Evolutionary conservation across 768 basidiomycete species (phyloP).

Genomic region (Lentinula boryana): DNA sequence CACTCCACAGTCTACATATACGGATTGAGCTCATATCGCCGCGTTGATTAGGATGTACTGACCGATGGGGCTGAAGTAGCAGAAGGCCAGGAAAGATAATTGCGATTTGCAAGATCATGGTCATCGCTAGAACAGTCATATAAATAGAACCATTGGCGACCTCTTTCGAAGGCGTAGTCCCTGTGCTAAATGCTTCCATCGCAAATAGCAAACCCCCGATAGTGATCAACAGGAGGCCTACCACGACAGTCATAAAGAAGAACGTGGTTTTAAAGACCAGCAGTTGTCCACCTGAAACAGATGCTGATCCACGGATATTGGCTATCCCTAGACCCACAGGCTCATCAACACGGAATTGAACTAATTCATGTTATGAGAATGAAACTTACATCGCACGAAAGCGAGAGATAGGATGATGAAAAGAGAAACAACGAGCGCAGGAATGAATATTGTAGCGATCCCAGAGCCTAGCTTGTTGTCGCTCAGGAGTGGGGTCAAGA

Average conservation of each 20-base stretch:
- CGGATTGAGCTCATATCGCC: background rate
- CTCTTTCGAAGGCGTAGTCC: slow-evolving; percentile 24
- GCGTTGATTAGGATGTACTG: background rate
- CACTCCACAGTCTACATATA: slow-evolving; percentile 43
- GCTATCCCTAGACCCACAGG: slow-evolving; percentile 35
- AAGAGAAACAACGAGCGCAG: slow-evolving; percentile 53
- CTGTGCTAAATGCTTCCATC: slow-evolving; percentile 47
- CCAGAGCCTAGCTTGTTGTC: slow-evolving; percentile 51
- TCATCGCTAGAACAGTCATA: slow-evolving; percentile 55
- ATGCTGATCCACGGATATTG: slow-evolving; percentile 50
- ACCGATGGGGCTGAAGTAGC: slow-evolving; percentile 55
- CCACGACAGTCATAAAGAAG: slow-evolving; percentile 47
- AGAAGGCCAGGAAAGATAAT: slow-evolving; percentile 67
- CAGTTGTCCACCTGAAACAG: slow-evolving; percentile 56
- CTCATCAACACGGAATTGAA: slow-evolving; percentile 7
- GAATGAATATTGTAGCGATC: slow-evolving; percentile 61
- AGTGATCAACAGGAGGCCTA: slow-evolving; percentile 54
- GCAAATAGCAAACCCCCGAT: slow-evolving; percentile 70
- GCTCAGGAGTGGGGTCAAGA: slow-evolving; percentile 48
- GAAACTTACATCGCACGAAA: slow-evolving; percentile 49
- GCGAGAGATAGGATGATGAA: slow-evolving; percentile 51
- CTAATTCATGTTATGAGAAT: background rate
- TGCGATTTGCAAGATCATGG: slow-evolving; percentile 57
- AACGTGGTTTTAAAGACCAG: slow-evolving; percentile 61
- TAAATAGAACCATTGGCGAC: slow-evolving; percentile 70